These are phyloP conservation scores for Rhododendron williamsianum DNA, from an alignment of 148 eudicot genomes.

Conservation along the genomic window DNA sequence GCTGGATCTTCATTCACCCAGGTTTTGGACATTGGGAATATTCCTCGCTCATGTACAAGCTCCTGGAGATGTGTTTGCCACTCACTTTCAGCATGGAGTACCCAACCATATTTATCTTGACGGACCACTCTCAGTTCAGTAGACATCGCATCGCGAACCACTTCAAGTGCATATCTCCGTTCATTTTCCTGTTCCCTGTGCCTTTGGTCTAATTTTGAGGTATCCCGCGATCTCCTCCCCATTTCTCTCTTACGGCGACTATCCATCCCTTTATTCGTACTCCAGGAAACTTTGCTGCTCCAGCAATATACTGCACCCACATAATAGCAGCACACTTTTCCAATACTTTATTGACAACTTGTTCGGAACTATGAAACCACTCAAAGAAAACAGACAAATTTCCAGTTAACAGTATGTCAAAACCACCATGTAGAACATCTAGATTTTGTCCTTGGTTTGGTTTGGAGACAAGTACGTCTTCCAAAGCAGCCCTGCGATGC, in stretches of 20 bases:
- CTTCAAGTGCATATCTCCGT: conserved; percentile 78
- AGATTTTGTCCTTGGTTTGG: conserved; percentile 60
- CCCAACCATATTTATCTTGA: conserved; percentile 99
- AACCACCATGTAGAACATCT: conserved; percentile 90
- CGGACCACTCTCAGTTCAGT: conserved; percentile 94
- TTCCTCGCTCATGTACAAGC: conserved; percentile 90
- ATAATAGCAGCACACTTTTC: conserved; percentile 92
- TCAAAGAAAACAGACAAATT: conserved; percentile 64
- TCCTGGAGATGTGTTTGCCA: conserved; percentile 98
- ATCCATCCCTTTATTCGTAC: conserved; percentile 93
- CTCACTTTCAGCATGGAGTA: conserved; percentile 96
- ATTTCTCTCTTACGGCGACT: conserved; percentile 80
- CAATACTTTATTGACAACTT: conserved; percentile 66
- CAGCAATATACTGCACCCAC: conserved; percentile 94
- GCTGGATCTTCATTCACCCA: conserved; percentile 47
- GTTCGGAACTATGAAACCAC: conserved; percentile 77
- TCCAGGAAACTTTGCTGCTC: conserved; percentile 91
- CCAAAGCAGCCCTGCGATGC: conserved; percentile 84
- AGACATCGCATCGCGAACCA: conserved; percentile 88
- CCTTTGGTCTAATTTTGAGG: conserved; percentile 50
- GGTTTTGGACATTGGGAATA: conserved; percentile 64
- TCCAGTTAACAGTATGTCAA: conserved; percentile 85
- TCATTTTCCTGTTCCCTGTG: conserved; percentile 92
- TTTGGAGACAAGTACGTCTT: conserved; percentile 86
- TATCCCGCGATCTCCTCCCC: conserved; percentile 68